Evolutionary conservation across 2,329 filamentous ascomycete species (phyloP).

Genomic region (Hymenoscyphus fructigenus): DNA sequence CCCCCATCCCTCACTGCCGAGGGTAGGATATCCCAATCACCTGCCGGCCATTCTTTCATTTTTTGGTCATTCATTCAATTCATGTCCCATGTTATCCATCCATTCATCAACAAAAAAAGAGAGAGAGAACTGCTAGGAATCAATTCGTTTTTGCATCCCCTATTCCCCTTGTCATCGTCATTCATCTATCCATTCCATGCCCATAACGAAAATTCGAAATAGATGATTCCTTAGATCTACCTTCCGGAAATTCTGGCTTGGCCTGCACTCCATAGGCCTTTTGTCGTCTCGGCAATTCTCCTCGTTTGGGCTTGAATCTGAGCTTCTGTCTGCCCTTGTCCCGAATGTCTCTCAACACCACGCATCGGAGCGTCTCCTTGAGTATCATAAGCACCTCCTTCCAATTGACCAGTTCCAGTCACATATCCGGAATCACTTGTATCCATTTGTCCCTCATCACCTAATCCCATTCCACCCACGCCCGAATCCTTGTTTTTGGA

Average conservation of each 20-base stretch:
- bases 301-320: conserved; percentile 45
- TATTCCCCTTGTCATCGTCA: not conserved
- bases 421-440: conserved; percentile 31
- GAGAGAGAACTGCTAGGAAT: not conserved
- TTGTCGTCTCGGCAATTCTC: conserved; percentile 61
- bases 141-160: not conserved
- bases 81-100: not conserved
- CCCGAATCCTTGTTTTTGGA: conserved; percentile 46
- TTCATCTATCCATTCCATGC: no score
- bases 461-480: conserved; percentile 34
- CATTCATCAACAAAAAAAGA: not conserved
- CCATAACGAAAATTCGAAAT: not conserved
- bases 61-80: not conserved
- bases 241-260: conserved; percentile 27
- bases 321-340: conserved; percentile 37
- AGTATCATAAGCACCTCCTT: conserved; percentile 11
- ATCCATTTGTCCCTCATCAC: conserved; percentile 27
- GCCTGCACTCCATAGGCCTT: conserved; percentile 54
- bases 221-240: not conserved
- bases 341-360: conserved; percentile 31
- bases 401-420: conserved; percentile 17
- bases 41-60: not conserved
- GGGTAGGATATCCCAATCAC: not conserved
- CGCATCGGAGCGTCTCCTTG: conserved; percentile 26
- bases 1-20: not conserved